phyloP scores from a whole-genome alignment of 2,329 filamentous ascomycete species.

The Alternaria sp. region DNA sequence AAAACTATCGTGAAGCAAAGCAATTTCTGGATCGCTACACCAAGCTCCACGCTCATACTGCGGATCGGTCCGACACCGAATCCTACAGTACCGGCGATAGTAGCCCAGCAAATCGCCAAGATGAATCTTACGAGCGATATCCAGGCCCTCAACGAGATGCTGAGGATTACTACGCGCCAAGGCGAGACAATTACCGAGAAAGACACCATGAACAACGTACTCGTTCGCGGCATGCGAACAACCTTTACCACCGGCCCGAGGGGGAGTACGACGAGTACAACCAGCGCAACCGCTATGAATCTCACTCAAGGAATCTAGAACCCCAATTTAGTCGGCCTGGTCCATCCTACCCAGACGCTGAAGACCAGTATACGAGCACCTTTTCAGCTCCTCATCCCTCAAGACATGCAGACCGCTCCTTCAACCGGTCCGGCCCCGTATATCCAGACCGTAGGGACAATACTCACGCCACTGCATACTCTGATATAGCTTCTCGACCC shows the following conservation, averaged over 20 bases:
- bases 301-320: background rate
- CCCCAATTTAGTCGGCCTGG: background rate
- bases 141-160: background rate
- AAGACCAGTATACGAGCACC: background rate
- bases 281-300: background rate
- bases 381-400: background rate
- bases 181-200: constrained; percentile 1
- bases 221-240: background rate
- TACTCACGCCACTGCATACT: background rate
- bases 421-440: background rate
- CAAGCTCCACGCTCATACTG: background rate
- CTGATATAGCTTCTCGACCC: constrained; percentile 11
- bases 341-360: background rate
- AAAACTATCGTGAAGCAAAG: constrained; percentile 15
- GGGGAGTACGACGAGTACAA: background rate
- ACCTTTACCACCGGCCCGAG: background rate
- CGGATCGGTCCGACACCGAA: constrained; percentile 5
- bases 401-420: background rate
- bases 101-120: background rate
- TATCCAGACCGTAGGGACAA: background rate
- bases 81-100: background rate
- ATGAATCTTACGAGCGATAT: background rate
- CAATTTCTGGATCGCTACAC: constrained; percentile 8
- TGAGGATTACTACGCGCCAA: background rate
- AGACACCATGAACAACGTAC: background rate